Evolutionary conservation across 345 rosid genomes (phyloP).

Genomic region (Lepidium sativum): DNA sequence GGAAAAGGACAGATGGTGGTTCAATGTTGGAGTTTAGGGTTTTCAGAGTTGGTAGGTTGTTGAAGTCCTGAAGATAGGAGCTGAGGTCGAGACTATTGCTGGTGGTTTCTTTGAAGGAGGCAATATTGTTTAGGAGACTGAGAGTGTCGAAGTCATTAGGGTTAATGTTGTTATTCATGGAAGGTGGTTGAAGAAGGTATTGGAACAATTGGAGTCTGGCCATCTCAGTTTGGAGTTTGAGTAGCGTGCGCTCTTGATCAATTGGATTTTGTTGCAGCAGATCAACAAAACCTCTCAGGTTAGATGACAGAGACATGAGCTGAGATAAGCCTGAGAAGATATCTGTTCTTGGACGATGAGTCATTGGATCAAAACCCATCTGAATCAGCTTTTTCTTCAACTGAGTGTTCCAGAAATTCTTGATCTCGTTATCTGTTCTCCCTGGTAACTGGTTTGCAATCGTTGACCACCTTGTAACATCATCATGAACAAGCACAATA

Average conservation of each 20-base stretch:
- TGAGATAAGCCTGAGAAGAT: conserved; percentile 28
- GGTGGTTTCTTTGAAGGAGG: conserved; percentile 23
- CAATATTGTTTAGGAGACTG: conserved; percentile 14
- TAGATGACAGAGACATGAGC: conserved; percentile 25
- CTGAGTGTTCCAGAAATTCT: conserved; percentile 81
- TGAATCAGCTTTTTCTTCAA: conserved; percentile 69
- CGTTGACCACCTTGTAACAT: conserved; percentile 57
- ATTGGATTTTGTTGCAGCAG: conserved; percentile 16
- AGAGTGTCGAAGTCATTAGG: conserved; percentile 24
- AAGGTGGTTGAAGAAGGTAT: conserved; percentile 22
- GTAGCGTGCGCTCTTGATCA: no score
- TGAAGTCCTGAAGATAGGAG: conserved; percentile 25
- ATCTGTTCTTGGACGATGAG: conserved; percentile 64
- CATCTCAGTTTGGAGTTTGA: conserved; percentile 28
- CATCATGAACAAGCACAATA: not conserved
- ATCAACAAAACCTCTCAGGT: conserved; percentile 21
- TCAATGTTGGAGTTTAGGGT: conserved; percentile 20
- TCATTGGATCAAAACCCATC: conserved; percentile 76
- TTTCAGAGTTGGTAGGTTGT: conserved; percentile 20
- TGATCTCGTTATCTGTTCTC: conserved; percentile 68
- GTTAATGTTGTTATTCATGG: conserved; percentile 14
- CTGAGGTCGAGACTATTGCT: conserved; percentile 9
- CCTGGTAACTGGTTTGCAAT: conserved; percentile 72
- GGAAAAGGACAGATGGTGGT: conserved; percentile 19
- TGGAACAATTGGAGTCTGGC: conserved; percentile 23